Conservation (phyloP, 192 early-diverging fungal species). For the Spinellus fusiger region DNA sequence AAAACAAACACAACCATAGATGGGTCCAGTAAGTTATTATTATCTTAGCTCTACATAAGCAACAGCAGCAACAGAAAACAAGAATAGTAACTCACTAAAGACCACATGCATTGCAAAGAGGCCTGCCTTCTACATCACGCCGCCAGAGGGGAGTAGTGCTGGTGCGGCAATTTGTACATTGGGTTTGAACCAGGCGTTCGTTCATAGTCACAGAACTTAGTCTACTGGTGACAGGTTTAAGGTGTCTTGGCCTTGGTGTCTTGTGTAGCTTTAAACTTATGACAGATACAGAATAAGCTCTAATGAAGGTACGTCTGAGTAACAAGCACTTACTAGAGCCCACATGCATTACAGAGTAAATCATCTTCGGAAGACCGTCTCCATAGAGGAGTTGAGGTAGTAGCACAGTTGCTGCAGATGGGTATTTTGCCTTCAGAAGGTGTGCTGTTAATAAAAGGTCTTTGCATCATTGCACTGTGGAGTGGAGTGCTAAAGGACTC, state of each 20-base stretch:
- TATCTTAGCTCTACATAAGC: not conserved
- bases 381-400: constrained; percentile 91
- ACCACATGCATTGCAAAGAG: constrained; percentile 55
- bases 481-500: not conserved
- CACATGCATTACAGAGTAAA: constrained; percentile 95
- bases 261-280: constrained; percentile 71
- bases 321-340: constrained; percentile 70
- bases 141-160: constrained; percentile 94
- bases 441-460: not conserved
- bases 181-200: constrained; percentile 27
- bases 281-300: not conserved
- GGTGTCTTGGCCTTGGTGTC: constrained; percentile 66
- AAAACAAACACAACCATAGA: no score
- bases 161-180: constrained; percentile 69
- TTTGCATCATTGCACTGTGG: not conserved
- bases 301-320: no score
- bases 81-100: constrained; percentile 37
- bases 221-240: constrained; percentile 51
- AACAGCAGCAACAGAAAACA: not conserved
- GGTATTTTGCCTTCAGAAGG: not conserved
- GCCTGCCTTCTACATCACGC: constrained; percentile 51
- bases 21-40: not conserved
- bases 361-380: constrained; percentile 79
- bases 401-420: constrained; percentile 66
- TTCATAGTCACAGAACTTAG: not conserved